Base-by-base conservation (phyloP, 129 eudicot species). In the Flaveria linearis region DNA sequence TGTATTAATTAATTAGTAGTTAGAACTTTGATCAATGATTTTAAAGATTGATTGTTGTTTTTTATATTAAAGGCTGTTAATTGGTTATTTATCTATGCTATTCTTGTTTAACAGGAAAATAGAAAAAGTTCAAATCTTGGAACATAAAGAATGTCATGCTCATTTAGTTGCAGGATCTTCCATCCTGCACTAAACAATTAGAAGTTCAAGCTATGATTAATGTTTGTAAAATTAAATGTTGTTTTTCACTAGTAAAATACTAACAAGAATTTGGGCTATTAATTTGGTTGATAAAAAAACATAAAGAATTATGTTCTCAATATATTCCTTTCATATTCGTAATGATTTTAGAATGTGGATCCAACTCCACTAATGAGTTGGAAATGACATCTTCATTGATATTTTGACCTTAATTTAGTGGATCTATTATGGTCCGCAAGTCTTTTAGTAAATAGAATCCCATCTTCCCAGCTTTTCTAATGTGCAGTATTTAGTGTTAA, bases 81-180 rank as follows among this genome's bases (percentile, higher is more conserved):
- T 58, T 11, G 64, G 64, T 58, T 58, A 10, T 58, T 60, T 16
- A 60, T 60, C 39, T 3, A 25, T 25, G 25, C n/a, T 13, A 23
- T 23, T 9, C 39, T 13, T 60, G 67, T 60, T 60, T 11, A 25
- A 23, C 12, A 60, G 12, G 4, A 23, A 60, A 1, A 11, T 60
- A 25, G 36, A 3, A 12, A 25, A 60, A 9, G 10, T 12, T 60
- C 16, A 12, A 60, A 22, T 60, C 66, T 60, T 62, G 68, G 14
- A 62, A 28, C 69, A 63, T 63, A 30, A 30, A 63, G 45, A 63
- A 63, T 63, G 69, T 7, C 11, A 62, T 61, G 9, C 39, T 4
- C 67, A 25, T 23, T 61, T 23, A 13, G 18, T 26, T 25, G 67
- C 41, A 22, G 33, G 64, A 20, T 61, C 39, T 26, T 61, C 64